Evolutionary conservation across 495 filamentous ascomycete species (phyloP).

Genomic region (Aspergillus taichungensis): DNA sequence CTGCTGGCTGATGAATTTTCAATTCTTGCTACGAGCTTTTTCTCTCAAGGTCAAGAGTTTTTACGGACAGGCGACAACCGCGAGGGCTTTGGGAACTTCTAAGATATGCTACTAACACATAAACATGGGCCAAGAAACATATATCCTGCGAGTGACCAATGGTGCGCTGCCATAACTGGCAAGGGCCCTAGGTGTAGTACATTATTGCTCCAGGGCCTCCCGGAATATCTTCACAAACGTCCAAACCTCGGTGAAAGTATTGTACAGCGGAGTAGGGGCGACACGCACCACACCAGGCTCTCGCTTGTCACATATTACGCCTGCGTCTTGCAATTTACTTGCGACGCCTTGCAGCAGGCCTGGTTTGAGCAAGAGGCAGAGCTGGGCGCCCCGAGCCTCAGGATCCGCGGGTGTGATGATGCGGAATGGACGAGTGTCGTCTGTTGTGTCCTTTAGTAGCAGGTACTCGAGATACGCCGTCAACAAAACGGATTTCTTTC

Average conservation of each 20-base stretch:
- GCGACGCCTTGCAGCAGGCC: conserved; percentile 65
- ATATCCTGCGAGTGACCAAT: neutral
- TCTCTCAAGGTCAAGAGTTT: conserved; percentile 38
- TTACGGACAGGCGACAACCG: conserved; percentile 30
- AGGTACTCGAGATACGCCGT: conserved; percentile 75
- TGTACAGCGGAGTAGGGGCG: conserved; percentile 87
- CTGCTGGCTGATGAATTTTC: conserved; percentile 39
- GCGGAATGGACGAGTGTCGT: conserved; percentile 25
- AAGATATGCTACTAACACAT: neutral
- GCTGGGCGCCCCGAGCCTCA: conserved; percentile 71
- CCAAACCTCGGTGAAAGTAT: conserved; percentile 71
- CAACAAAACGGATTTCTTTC: conserved; percentile 64
- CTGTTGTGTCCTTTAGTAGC: conserved; percentile 41
- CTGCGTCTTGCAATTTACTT: conserved; percentile 53
- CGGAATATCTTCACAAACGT: conserved; percentile 54
- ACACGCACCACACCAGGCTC: conserved; percentile 90
- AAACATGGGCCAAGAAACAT: neutral
- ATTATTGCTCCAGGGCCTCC: conserved; percentile 16
- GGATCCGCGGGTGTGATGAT: conserved; percentile 75
- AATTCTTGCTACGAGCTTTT: conserved; percentile 42
- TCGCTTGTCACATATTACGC: conserved; percentile 81
- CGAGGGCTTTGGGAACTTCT: conserved; percentile 34
- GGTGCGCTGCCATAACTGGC: too few species aligned
- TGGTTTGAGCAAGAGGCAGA: conserved; percentile 62
- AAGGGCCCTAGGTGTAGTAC: neutral